Base-by-base conservation (phyloP, 768 basidiomycete genomes). In the Megacollybia marginata region DNA sequence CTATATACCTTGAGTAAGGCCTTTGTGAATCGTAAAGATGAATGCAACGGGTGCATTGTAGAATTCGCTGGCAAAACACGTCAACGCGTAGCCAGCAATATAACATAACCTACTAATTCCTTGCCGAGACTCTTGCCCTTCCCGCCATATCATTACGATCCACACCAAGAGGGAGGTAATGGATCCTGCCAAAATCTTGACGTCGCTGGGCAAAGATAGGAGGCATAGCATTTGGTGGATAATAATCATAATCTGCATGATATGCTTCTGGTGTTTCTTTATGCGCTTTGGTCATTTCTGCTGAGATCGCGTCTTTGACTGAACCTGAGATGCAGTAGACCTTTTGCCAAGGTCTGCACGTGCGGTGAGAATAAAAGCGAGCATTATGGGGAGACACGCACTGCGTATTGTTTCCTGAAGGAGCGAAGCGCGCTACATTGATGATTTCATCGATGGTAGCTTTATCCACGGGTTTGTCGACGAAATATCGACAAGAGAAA, bases 321-420 rank as follows among this genome's bases (percentile, higher is more conserved):
- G 16, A 16, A 8, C 56, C 54, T 12, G 49, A 11, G 16, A 57
- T 11, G 42, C 36, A 42, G 23, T 57, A 53, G n/a, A 57, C 56
- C n/a, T 53, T 57, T 20, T 15, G 11, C 54, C 54, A 57, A 5
- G 56, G 54, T 23, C 56, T 57, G 48, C 9, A 47, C 16, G 32
- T 20, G 11, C 3, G n/a, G 33, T 20, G 9, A 48, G 31, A 18
- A 40, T 12, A 15, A 7, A 34, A 32, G 28, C 18, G 23, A 28
- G 23, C 23, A 2, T 15, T 42, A 23, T 12, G 20, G 13, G 35
- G 12, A 32, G 33, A 35, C 18, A 50, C 48, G 31, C 48, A 56
- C 56, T 57, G 56, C 38, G 50, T 52, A 40, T 57, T 57, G 40
- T 44, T 45, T 23, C 52, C 53, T 4, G 55, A 56, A 4, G 55